Base-by-base conservation (phyloP, 2,329 filamentous ascomycete genomes). In the Verticillium nonalfalfae region DNA sequence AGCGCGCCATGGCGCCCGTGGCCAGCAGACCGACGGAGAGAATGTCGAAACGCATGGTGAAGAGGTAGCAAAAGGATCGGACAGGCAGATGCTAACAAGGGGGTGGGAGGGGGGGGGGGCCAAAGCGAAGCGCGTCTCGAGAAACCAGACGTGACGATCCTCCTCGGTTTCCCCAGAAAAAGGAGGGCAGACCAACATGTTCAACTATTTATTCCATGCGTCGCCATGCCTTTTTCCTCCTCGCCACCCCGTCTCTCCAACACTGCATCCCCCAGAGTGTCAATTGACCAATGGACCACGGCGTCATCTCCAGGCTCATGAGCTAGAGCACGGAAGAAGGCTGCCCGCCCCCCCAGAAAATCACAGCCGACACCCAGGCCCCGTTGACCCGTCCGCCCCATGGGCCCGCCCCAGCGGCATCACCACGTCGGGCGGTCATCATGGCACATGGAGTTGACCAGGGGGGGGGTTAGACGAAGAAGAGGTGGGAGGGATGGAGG, bases 11-110 rank as follows among this genome's bases (percentile, higher is more conserved):
- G 50, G 52, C 50, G 21, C 62, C 64, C 57, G 39, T 52, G 59
- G 62, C 64, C 57, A 65, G 52, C 34, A 65, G 61, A 50, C 59
- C 59, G 39, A 64, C 38, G 7, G 62, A 65, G 10, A 65, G 59
- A n/a, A 65, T 59, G 57, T 58, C 52, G 50, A 63, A 59, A 14
- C 45, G 58, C 58, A 59, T 59, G 13, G 15, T 59, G 58, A 59
- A 9, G 36, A 7, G 1, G 39, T 26, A 26, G 39, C n/a, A 15
- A 45, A 45, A n/a, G 39, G 38, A 26, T 26, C 26, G 38, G 18
- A 7, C 39, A 4, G 39, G n/a, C 15, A 10, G 39, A 26, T 26
- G 26, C 26, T 26, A 4, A 26, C 26, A 15, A 15, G 13, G 18
- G 39, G 6, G n/a, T n/a, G n/a, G n/a, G n/a, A n/a, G n/a, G n/a